Evolutionary conservation across 768 basidiomycete genomes (phyloP).

Genomic region (Sporobolomyces roseus): DNA sequence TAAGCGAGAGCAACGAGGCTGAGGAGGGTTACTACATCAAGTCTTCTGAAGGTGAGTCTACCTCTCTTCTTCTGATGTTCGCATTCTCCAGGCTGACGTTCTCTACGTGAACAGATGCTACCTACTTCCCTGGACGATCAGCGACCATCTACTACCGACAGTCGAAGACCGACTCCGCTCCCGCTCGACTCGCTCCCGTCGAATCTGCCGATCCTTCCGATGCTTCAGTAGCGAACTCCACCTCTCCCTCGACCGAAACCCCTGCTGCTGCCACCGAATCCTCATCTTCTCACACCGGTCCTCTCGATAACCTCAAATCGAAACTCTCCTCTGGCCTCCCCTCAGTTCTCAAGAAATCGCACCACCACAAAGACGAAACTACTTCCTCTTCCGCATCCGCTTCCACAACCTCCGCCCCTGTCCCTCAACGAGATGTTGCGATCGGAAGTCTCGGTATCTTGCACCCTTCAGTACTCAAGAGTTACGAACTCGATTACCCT

Average conservation of each 20-base stretch:
- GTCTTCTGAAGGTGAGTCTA: slow-evolving; percentile 67
- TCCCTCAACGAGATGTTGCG: slow-evolving; percentile 56
- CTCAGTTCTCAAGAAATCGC: slow-evolving; percentile 30
- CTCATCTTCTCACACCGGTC: slow-evolving; percentile 17
- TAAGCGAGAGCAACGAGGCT: slow-evolving; percentile 57
- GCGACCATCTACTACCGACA: slow-evolving; percentile 83
- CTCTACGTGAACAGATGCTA: slow-evolving; percentile 61
- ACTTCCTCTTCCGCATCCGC: background rate
- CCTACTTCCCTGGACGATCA: slow-evolving; percentile 91
- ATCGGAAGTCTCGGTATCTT: slow-evolving; percentile 90
- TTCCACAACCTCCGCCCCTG: background rate
- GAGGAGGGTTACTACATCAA: slow-evolving; percentile 85
- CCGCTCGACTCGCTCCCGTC: slow-evolving; percentile 42
- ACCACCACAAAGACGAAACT: no score
- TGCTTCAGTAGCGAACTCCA: slow-evolving; percentile 30
- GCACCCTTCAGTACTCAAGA: slow-evolving; percentile 83
- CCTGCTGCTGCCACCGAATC: slow-evolving; percentile 33
- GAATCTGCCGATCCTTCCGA: slow-evolving; percentile 33
- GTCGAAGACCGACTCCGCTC: slow-evolving; percentile 12
- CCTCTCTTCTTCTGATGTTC: background rate
- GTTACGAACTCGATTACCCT: slow-evolving; percentile 90
- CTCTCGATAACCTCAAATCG: slow-evolving; percentile 50
- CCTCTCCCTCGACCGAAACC: slow-evolving; percentile 35
- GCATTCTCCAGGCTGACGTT: background rate
- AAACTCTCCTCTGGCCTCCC: slow-evolving; percentile 54